Percentiles rank a stretch among this genome's conserved stretches.
Evolutionary conservation across 163 green algal genomes (phyloP).

Genomic region (Scenedesmus sp.): DNA sequence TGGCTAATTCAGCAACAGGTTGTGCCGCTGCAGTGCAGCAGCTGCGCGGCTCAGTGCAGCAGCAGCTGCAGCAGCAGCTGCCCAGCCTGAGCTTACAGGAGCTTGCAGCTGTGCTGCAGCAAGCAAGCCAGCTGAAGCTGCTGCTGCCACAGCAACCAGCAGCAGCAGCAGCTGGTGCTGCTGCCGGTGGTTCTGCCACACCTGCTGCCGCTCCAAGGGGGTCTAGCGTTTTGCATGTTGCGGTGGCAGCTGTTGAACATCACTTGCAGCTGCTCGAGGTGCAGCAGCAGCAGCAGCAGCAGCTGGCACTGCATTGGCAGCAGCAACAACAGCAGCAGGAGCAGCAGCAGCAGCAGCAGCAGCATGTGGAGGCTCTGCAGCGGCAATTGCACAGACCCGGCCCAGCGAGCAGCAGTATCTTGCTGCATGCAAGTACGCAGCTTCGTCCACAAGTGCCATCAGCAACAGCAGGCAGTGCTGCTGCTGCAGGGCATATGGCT

Average conservation of each 20-base stretch:
- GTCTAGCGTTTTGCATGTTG: neutral
- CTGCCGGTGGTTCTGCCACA: neutral
- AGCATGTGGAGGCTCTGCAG: neutral
- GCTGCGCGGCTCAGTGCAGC: neutral
- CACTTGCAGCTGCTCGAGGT: neutral
- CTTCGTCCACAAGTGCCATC: neutral
- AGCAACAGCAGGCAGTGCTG: neutral
- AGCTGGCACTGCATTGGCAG: neutral
- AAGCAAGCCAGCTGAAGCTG: neutral
- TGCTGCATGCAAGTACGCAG: neutral
- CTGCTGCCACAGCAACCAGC: neutral
- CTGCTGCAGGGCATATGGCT: neutral
- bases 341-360: neutral
- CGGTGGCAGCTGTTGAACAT: neutral
- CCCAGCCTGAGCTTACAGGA: neutral
- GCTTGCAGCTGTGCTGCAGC: slow-evolving; percentile 15
- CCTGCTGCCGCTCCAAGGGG: neutral
- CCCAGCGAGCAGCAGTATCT: neutral
- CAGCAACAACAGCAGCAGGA: neutral
- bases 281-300: neutral
- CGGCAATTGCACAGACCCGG: neutral
- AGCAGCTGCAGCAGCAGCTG: slow-evolving; percentile 16
- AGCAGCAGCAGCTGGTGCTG: neutral
- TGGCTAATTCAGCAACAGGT: too few species aligned
- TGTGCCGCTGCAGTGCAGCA: slow-evolving; percentile 13